These are phyloP conservation scores for Melaleuca alternifolia DNA, from an alignment of 345 rosid species.

Conservation along the genomic window DNA sequence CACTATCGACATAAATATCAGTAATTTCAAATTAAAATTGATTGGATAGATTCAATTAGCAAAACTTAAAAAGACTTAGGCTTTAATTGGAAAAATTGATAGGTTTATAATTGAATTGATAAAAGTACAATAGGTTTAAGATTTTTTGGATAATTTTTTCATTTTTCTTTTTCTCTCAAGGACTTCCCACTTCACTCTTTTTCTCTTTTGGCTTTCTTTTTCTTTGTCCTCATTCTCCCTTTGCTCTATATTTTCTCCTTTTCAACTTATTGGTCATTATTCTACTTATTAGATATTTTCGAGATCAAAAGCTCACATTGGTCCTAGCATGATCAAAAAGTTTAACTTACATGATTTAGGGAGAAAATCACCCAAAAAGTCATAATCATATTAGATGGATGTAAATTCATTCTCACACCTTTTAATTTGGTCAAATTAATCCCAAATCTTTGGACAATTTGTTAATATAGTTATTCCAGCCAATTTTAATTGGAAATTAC, in stretches of 20 bases:
- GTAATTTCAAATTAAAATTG: no score
- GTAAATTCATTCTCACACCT: fast-evolving
- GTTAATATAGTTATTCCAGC: fast-evolving
- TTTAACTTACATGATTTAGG: not conserved
- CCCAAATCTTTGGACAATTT: not conserved
- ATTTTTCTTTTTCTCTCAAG: not conserved
- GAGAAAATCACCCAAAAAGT: not conserved
- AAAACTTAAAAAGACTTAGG: no score
- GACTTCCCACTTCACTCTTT: not conserved
- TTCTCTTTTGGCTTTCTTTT: not conserved
- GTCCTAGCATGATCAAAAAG: not conserved
- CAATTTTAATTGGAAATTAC: fast-evolving
- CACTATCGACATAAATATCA: no score
- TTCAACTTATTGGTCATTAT: not conserved
- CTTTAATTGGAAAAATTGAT: no score
- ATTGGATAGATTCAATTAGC: no score
- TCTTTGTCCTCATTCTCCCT: not conserved
- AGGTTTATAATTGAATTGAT: no score
- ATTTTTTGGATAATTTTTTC: no score
- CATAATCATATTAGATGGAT: fast-evolving
- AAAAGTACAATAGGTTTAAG: no score
- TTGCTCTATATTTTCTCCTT: not conserved
- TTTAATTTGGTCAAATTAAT: fast-evolving
- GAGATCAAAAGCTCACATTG: not conserved
- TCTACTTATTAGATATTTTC: not conserved